Evolutionary conservation across 2,329 filamentous ascomycete species (phyloP).

Genomic region (Neonectria punicea): DNA sequence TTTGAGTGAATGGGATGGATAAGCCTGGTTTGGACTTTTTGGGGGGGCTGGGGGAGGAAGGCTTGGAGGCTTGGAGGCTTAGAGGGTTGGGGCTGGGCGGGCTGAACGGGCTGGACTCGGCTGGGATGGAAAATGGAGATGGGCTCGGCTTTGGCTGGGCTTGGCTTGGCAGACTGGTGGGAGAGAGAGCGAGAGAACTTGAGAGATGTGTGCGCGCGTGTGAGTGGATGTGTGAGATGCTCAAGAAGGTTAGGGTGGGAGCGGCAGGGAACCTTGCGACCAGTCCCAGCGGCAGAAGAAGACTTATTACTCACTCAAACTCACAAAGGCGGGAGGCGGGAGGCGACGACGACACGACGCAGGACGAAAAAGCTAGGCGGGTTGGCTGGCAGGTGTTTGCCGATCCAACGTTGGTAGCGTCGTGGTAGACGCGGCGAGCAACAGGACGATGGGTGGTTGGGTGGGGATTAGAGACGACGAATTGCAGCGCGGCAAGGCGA

Average conservation of each 20-base stretch:
- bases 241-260: conserved; percentile 21
- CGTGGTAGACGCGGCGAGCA: conserved; percentile 13
- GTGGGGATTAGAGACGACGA: conserved; percentile 18
- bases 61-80: conserved; percentile 8
- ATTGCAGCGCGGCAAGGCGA: conserved; percentile 18
- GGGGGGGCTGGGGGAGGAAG: conserved; percentile 13
- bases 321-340: conserved; percentile 10
- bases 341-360: conserved; percentile 20
- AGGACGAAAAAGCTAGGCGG: neutral
- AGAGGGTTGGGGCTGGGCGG: conserved; percentile 15
- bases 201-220: conserved; percentile 9
- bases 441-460: conserved; percentile 18
- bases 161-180: conserved; percentile 4
- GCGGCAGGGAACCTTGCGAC: conserved; percentile 19
- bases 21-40: conserved; percentile 10
- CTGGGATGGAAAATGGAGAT: conserved; percentile 17
- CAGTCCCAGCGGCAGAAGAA: conserved; percentile 15
- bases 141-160: conserved; percentile 7
- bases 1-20: conserved; percentile 18
- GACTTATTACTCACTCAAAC: conserved; percentile 25
- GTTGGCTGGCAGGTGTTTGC: conserved; percentile 13
- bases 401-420: conserved; percentile 20
- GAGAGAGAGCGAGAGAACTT: conserved; percentile 9
- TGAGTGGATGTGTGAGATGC: conserved; percentile 18
- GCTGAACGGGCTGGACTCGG: conserved; percentile 6